These are phyloP conservation scores for Malassezia pachydermatis DNA, from an alignment of 1,284 basidiomycete genomes.

Conservation along the genomic window DNA sequence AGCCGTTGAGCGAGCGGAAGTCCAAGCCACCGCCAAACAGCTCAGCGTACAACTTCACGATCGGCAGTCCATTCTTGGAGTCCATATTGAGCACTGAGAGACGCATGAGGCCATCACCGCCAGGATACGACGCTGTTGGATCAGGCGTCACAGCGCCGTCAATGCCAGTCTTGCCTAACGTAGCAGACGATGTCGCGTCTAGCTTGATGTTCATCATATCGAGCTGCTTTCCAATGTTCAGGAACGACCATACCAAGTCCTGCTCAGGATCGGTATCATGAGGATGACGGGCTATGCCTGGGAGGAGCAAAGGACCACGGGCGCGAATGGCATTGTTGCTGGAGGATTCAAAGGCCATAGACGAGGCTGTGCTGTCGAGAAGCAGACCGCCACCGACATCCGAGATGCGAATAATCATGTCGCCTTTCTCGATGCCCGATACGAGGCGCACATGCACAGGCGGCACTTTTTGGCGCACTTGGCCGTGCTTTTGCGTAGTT, in stretches of 20 bases:
- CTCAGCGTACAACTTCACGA: slow-evolving; percentile 16
- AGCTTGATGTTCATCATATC: slow-evolving; percentile 13
- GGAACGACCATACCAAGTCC: slow-evolving; percentile 13
- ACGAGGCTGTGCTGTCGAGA: neutral
- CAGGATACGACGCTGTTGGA: slow-evolving; percentile 4
- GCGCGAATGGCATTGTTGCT: neutral
- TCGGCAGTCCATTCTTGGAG: slow-evolving; percentile 12
- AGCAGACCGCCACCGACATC: slow-evolving; percentile 28
- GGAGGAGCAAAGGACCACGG: slow-evolving; percentile 11
- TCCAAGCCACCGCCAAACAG: slow-evolving; percentile 16
- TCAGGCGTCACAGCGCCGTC: slow-evolving; percentile 1
- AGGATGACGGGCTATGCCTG: neutral
- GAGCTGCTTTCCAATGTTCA: slow-evolving; percentile 15
- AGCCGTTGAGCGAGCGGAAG: slow-evolving; percentile 12
- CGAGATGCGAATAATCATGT: slow-evolving; percentile 41
- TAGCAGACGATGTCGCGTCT: neutral
- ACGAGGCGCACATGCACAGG: slow-evolving; percentile 40
- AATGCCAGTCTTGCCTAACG: neutral
- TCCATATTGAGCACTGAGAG: slow-evolving; percentile 14
- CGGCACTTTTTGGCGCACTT: neutral
- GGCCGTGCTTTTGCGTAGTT: slow-evolving; percentile 26
- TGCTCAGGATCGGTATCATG: neutral
- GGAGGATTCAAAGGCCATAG: neutral
- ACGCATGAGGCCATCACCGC: slow-evolving; percentile 17
- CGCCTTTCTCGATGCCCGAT: slow-evolving; percentile 36